These are phyloP conservation scores for Fagus sylvatica DNA, from an alignment of 306 rosid species.

Conservation along the genomic window DNA sequence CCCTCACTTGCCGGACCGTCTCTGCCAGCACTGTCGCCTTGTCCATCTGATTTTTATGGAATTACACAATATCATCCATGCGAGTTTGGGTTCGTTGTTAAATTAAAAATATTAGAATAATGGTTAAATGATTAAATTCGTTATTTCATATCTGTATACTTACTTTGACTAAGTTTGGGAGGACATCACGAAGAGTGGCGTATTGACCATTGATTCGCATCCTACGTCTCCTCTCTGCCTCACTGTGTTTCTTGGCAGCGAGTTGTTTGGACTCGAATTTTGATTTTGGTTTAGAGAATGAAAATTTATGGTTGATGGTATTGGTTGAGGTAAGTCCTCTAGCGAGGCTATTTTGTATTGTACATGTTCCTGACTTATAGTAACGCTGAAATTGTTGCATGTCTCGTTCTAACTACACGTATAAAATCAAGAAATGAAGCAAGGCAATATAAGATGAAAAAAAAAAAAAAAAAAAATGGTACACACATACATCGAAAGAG, in stretches of 20 bases:
- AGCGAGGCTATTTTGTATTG: conserved; percentile 29
- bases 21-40: conserved; percentile 65
- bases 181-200: conserved; percentile 51
- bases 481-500: background rate
- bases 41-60: conserved; percentile 49
- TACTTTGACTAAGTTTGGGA: conserved; percentile 60
- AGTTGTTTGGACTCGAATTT: conserved; percentile 44
- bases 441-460: too few species aligned
- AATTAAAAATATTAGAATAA: too few species aligned
- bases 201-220: conserved; percentile 70
- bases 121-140: too few species aligned
- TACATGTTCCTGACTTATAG: conserved; percentile 26
- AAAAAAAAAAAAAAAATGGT: conserved; percentile 8
- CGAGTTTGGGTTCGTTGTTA: background rate
- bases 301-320: conserved; percentile 27
- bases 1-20: conserved; percentile 54
- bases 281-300: conserved; percentile 45
- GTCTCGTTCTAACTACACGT: conserved; percentile 31
- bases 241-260: conserved; percentile 68
- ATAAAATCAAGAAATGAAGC: conserved; percentile 4
- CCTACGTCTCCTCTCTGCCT: conserved; percentile 76
- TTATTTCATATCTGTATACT: conserved; percentile 20
- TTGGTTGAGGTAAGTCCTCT: conserved; percentile 21
- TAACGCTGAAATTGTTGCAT: conserved; percentile 47
- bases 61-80: background rate